A percentile compares a stretch with the other conserved stretches of the same genome.
phyloP scores from a whole-genome alignment of 148 eudicot genomes.

The Salicornia ramosissima region DNA sequence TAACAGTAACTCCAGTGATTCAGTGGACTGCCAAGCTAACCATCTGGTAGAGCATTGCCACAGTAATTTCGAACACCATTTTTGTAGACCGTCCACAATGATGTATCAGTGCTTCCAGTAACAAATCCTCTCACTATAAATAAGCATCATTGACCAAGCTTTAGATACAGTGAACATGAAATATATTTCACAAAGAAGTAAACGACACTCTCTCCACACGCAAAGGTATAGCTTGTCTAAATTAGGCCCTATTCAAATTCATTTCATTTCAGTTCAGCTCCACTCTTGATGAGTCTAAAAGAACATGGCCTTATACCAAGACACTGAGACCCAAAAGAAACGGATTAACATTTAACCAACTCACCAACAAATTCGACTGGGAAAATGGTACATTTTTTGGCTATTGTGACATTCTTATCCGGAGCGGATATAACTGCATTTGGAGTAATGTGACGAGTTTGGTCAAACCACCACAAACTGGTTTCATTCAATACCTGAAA shows the following conservation, averaged over 20 bases:
- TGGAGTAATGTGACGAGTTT: slow-evolving; percentile 73
- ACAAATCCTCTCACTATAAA: slow-evolving; percentile 85
- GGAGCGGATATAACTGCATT: slow-evolving; percentile 79
- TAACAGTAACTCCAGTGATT: neutral
- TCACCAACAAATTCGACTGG: slow-evolving; percentile 98
- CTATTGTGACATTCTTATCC: slow-evolving; percentile 87
- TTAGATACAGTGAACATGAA: neutral
- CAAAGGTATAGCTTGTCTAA: neutral
- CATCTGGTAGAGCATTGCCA: slow-evolving; percentile 87
- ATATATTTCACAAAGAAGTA: neutral
- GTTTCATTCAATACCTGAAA: slow-evolving; percentile 88
- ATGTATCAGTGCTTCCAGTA: slow-evolving; percentile 98
- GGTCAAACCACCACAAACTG: slow-evolving; percentile 93
- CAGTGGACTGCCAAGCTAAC: slow-evolving; percentile 32
- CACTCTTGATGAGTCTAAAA: no score
- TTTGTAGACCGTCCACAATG: slow-evolving; percentile 94
- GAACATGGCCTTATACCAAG: no score
- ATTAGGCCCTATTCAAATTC: no score
- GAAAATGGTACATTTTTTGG: slow-evolving; percentile 89
- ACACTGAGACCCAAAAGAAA: neutral
- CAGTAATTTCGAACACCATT: slow-evolving; percentile 84
- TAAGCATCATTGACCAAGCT: slow-evolving; percentile 7
- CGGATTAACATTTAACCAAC: slow-evolving; percentile 12
- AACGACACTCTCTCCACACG: neutral
- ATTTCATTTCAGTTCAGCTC: no score